These are phyloP conservation scores for Podospora sp. DNA, from an alignment of 495 filamentous ascomycete species.

Conservation along the genomic window DNA sequence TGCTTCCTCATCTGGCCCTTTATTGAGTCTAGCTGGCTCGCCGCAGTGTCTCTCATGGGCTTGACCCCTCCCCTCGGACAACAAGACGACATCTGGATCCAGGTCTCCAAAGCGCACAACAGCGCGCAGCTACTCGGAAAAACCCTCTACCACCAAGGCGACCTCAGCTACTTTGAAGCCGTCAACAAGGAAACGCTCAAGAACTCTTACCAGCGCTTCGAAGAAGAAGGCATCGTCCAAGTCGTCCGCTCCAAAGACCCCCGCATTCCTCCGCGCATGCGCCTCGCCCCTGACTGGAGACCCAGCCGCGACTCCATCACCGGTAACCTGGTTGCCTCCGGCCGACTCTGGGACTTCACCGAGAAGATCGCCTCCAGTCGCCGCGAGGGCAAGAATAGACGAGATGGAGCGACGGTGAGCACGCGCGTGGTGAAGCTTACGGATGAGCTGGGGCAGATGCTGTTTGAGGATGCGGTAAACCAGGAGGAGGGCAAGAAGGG, in stretches of 20 bases:
- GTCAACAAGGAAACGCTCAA: slow-evolving; percentile 97
- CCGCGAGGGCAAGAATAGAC: slow-evolving; percentile 90
- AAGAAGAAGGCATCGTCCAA: slow-evolving; percentile 86
- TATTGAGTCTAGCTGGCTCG: slow-evolving; percentile 90
- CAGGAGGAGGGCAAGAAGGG: slow-evolving; percentile 30
- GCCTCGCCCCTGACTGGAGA: slow-evolving; percentile 76
- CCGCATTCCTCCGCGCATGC: slow-evolving; percentile 59
- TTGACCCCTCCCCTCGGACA: slow-evolving; percentile 70
- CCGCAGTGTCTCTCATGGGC: slow-evolving; percentile 81
- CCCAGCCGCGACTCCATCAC: slow-evolving; percentile 64
- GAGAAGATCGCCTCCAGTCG: slow-evolving; percentile 81
- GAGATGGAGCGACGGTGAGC: slow-evolving; percentile 87
- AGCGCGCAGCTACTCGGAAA: slow-evolving; percentile 91
- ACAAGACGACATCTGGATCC: slow-evolving; percentile 72
- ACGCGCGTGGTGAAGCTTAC: slow-evolving; percentile 77
- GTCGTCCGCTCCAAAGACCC: slow-evolving; percentile 66
- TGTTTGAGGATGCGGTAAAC: slow-evolving; percentile 49
- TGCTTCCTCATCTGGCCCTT: slow-evolving; percentile 99
- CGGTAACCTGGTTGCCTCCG: slow-evolving; percentile 65
- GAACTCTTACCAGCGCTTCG: slow-evolving; percentile 85
- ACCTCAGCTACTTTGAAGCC: slow-evolving; percentile 94
- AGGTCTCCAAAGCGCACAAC: slow-evolving; percentile 74
- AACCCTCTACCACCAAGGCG: slow-evolving; percentile 95
- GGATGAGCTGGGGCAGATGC: slow-evolving; percentile 55
- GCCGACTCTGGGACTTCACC: slow-evolving; percentile 85